Conservation (phyloP, 768 basidiomycete genomes). For the Termitomyces sp. region DNA sequence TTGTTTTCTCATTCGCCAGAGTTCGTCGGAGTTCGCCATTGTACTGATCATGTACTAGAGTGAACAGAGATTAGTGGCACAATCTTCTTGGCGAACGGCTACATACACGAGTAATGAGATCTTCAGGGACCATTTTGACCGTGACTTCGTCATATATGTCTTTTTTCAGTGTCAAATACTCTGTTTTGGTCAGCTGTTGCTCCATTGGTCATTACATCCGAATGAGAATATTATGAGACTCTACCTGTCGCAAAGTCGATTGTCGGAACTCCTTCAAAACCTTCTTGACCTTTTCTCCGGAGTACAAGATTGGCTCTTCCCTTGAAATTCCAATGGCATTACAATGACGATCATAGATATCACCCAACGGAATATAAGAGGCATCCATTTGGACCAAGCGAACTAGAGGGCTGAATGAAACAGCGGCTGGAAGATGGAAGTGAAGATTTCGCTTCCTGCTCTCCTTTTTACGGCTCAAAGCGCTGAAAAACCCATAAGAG, state of each 20-base stretch:
- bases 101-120: conserved; percentile 77
- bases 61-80: conserved; percentile 2
- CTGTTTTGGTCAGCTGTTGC: conserved; percentile 53
- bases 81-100: not conserved
- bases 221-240: not conserved
- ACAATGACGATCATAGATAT: conserved; percentile 92
- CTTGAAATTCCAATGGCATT: conserved; percentile 67
- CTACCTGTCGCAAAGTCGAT: conserved; percentile 43
- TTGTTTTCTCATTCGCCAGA: conserved; percentile 98
- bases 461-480: conserved; percentile 85
- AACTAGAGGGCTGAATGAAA: conserved; percentile 79
- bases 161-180: conserved; percentile 70
- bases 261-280: conserved; percentile 61
- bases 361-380: conserved; percentile 87
- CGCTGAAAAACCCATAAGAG: conserved; percentile 40
- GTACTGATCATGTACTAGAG: conserved; percentile 85
- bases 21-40: conserved; percentile 78
- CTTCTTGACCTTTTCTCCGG: conserved; percentile 80
- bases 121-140: conserved; percentile 86
- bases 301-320: conserved; percentile 85
- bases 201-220: not conserved
- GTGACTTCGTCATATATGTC: conserved; percentile 88
- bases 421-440: conserved; percentile 87
- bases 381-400: conserved; percentile 90
- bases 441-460: conserved; percentile 85